A percentile compares a stretch with the other conserved stretches of the same genome.
Evolutionary conservation across 179 eudicot species (phyloP).

Genomic region (Sideroxylon spinosum): DNA sequence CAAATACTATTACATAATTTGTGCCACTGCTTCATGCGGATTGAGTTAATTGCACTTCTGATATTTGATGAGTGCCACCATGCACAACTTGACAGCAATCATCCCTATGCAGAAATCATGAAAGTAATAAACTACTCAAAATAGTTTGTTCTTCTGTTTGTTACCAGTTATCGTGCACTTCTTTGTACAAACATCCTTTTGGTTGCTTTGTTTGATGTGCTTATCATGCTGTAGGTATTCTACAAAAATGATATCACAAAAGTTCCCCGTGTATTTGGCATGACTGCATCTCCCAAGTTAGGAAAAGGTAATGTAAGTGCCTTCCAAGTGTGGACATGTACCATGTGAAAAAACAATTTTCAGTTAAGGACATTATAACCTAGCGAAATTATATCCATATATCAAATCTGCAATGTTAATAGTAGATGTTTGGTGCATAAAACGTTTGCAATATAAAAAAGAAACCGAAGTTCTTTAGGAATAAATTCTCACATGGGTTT

Average conservation of each 20-base stretch:
- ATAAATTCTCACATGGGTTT: too few relatives aligned
- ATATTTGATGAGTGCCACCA: slow-evolving; percentile 98
- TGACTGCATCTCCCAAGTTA: slow-evolving; percentile 92
- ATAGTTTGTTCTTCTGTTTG: background rate
- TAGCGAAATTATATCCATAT: background rate
- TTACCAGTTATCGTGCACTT: background rate
- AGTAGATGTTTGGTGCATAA: background rate
- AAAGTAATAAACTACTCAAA: slow-evolving; percentile 45
- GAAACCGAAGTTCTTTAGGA: too few relatives aligned
- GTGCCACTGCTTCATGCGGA: slow-evolving; percentile 81
- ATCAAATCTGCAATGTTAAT: background rate
- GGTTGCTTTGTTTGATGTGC: slow-evolving; percentile 1
- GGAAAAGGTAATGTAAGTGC: slow-evolving; percentile 67
- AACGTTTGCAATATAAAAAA: background rate
- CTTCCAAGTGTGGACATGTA: background rate
- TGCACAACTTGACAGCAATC: slow-evolving; percentile 89
- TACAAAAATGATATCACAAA: slow-evolving; percentile 42
- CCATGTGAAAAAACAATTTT: background rate
- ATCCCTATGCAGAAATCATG: slow-evolving; percentile 98
- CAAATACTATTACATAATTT: slow-evolving; percentile 56
- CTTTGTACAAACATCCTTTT: background rate
- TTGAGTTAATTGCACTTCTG: slow-evolving; percentile 71
- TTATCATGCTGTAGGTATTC: slow-evolving; percentile 48
- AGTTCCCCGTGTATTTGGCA: slow-evolving; percentile 93
- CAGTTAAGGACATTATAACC: background rate